Evolutionary conservation across 441 rosid genomes (phyloP).

Genomic region (Croton laevigatus): DNA sequence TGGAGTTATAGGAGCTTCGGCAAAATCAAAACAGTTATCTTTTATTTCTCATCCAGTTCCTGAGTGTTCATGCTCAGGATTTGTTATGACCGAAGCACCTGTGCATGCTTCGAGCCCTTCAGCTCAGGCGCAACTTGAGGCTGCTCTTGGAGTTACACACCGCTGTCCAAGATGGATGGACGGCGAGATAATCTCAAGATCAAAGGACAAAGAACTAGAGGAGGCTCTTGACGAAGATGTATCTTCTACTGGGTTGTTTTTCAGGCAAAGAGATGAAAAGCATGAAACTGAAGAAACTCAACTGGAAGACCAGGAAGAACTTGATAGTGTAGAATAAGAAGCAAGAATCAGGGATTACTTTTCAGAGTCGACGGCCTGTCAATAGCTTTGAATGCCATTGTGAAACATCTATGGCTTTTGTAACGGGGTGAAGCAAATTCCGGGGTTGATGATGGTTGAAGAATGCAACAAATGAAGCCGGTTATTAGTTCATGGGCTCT

Average conservation of each 20-base stretch:
- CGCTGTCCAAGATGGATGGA: slow-evolving; percentile 82
- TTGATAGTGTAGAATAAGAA: slow-evolving; percentile 59
- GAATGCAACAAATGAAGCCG: background rate
- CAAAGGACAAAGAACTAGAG: slow-evolving; percentile 66
- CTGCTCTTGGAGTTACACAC: slow-evolving; percentile 51
- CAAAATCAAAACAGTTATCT: slow-evolving; percentile 50
- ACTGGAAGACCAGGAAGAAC: slow-evolving; percentile 91
- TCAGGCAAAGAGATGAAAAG: slow-evolving; percentile 38
- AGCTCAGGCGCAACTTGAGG: slow-evolving; percentile 31
- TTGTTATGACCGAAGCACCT: slow-evolving; percentile 24
- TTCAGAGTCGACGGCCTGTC: slow-evolving; percentile 4
- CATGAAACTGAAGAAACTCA: slow-evolving; percentile 71
- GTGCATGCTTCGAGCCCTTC: slow-evolving; percentile 32
- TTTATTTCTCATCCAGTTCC: slow-evolving; percentile 86
- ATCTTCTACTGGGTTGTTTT: slow-evolving; percentile 63
- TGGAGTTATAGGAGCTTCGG: slow-evolving; percentile 57
- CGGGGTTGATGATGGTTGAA: background rate
- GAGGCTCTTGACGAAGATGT: slow-evolving; percentile 81
- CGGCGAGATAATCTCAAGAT: slow-evolving; percentile 28
- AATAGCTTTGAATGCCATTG: slow-evolving; percentile 3
- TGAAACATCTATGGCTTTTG: slow-evolving; percentile 13
- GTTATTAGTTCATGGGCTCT: slow-evolving; percentile 5
- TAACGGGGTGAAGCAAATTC: slow-evolving; percentile 3
- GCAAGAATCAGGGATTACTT: background rate
- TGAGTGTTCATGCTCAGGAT: slow-evolving; percentile 74